These are phyloP conservation scores for Tuctoria greenei DNA, from an alignment of 176 grass and related monocot genomes.

Conservation along the genomic window DNA sequence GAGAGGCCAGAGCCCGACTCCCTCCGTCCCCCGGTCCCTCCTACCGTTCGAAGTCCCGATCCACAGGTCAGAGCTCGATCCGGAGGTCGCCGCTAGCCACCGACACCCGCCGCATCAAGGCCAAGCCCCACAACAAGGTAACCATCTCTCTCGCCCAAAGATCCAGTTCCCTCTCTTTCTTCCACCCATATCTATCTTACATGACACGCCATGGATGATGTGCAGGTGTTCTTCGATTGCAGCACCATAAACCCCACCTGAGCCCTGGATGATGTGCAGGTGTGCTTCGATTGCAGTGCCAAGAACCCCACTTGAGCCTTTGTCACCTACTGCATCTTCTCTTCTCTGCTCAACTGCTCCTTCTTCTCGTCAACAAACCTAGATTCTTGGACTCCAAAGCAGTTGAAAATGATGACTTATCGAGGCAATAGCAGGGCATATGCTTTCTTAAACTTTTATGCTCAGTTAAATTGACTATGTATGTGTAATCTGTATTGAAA, in stretches of 20 bases:
- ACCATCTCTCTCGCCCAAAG: neutral
- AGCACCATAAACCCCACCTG: no score
- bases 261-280: slow-evolving; percentile 16
- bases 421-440: slow-evolving; percentile 72
- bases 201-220: no score
- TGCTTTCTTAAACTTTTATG: slow-evolving; percentile 84
- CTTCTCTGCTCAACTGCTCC: slow-evolving; percentile 90
- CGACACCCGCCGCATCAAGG: slow-evolving; percentile 72
- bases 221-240: no score
- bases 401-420: slow-evolving; percentile 79
- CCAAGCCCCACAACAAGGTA: slow-evolving; percentile 72
- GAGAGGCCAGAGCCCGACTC: no score
- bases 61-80: no score
- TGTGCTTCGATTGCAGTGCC: slow-evolving; percentile 84
- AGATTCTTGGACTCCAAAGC: slow-evolving; percentile 73
- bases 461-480: no score
- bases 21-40: no score
- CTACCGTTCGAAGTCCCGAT: no score
- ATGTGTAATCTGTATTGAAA: no score
- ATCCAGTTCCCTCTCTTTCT: no score
- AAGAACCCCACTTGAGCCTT: slow-evolving; percentile 89
- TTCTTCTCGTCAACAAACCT: slow-evolving; percentile 80
- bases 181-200: neutral
- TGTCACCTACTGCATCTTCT: slow-evolving; percentile 82
- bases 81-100: no score